These are phyloP conservation scores for Amaranthus hypochondriacus DNA, from an alignment of 148 eudicot species.

Conservation along the genomic window DNA sequence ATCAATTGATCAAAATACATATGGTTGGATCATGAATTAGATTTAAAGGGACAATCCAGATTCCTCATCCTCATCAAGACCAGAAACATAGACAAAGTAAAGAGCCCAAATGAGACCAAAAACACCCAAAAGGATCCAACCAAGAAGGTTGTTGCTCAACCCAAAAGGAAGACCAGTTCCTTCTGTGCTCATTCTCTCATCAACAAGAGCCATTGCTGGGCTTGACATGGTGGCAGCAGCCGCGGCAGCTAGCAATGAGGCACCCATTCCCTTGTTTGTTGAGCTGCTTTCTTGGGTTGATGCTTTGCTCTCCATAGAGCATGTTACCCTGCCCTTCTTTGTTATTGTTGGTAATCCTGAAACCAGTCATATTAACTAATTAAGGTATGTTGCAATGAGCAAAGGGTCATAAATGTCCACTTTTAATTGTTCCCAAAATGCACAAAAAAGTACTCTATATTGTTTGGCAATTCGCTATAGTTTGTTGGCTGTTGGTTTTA, in stretches of 20 bases:
- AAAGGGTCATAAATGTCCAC: too few species aligned
- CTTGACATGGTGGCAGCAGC: conserved; percentile 44
- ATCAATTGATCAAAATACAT: neutral
- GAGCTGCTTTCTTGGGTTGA: conserved; percentile 26
- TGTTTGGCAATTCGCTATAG: too few species aligned
- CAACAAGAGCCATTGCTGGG: conserved; percentile 90
- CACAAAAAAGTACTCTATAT: too few species aligned
- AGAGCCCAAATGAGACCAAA: conserved; percentile 82
- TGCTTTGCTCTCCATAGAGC: conserved; percentile 60
- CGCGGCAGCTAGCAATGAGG: conserved; percentile 34
- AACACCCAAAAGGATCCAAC: conserved; percentile 82
- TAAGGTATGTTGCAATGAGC: too few species aligned
- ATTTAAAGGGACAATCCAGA: conserved; percentile 85
- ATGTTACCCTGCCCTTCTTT: conserved; percentile 62
- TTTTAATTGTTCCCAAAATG: too few species aligned
- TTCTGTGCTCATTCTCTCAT: conserved; percentile 96
- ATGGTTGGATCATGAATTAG: neutral
- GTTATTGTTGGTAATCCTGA: conserved; percentile 70
- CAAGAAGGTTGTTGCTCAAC: conserved; percentile 87
- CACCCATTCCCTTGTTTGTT: conserved; percentile 28
- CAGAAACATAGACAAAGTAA: conserved; percentile 54
- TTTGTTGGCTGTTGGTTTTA: too few species aligned
- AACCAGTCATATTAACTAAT: neutral
- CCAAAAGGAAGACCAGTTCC: conserved; percentile 98
- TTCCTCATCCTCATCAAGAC: conserved; percentile 95